phyloP scores from a whole-genome alignment of 371 early-diverging fungal species.

The Mortierella sp. region DNA sequence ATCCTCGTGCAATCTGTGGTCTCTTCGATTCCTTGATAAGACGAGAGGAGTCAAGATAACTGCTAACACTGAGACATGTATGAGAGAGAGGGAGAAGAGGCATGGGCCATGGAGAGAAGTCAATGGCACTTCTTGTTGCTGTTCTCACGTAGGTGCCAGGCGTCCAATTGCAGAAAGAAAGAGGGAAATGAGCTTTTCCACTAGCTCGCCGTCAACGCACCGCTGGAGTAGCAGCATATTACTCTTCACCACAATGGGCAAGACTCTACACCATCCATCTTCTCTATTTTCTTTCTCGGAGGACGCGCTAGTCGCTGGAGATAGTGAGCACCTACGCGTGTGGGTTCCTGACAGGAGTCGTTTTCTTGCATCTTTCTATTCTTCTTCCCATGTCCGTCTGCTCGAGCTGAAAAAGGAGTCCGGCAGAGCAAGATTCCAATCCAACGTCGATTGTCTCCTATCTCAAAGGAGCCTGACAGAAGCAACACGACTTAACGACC shows the following conservation, averaged over 20 bases:
- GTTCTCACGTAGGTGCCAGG: no score
- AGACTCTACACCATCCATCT: background rate
- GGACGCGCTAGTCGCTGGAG: background rate
- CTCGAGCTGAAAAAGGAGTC: background rate
- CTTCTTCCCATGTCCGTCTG: background rate
- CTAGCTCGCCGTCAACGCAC: no score
- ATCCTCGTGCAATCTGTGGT: background rate
- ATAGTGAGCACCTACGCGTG: background rate
- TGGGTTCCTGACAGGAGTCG: background rate
- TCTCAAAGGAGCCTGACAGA: background rate
- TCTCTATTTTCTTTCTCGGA: background rate
- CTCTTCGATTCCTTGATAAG: background rate
- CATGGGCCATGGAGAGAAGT: no score
- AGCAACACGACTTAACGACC: background rate
- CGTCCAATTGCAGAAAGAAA: no score
- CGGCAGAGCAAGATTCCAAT: constrained; percentile 8
- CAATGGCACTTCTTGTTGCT: no score
- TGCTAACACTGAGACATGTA: background rate
- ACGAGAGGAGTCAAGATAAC: background rate
- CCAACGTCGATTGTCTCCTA: constrained; percentile 2
- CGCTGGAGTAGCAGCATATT: no score
- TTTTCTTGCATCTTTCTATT: background rate
- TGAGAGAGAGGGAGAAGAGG: no score
- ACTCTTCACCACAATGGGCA: no score
- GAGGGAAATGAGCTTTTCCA: no score